phyloP scores from a whole-genome alignment of 768 basidiomycete genomes.

The Lactifluus pinguis region DNA sequence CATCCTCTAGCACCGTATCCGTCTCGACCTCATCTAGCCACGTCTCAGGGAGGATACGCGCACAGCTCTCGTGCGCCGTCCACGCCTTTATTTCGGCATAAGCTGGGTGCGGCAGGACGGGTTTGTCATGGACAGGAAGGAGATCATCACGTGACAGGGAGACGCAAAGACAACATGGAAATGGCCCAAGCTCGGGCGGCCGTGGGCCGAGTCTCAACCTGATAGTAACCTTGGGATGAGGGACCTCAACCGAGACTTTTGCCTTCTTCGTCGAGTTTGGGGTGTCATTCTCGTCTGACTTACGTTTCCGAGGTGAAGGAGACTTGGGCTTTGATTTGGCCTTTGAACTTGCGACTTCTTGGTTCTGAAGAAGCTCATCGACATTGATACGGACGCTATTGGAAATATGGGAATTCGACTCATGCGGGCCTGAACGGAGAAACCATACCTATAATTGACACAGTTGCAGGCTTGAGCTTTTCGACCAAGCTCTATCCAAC shows the following conservation, averaged over 20 bases:
- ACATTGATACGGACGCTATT: conserved; percentile 88
- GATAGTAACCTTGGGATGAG: conserved; percentile 37
- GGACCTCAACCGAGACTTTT: conserved; percentile 29
- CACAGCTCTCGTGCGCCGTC: conserved; percentile 78
- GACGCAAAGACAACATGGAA: conserved; percentile 64
- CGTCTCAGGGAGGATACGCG: conserved; percentile 78
- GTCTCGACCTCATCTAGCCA: conserved; percentile 71
- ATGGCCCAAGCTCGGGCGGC: conserved; percentile 44
- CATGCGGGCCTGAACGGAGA: background rate
- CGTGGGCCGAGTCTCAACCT: conserved; percentile 62
- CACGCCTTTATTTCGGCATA: conserved; percentile 33
- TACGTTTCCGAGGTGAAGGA: conserved; percentile 30
- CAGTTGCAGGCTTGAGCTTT: conserved; percentile 71
- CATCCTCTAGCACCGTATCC: conserved; percentile 25
- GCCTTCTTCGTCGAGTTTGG: conserved; percentile 41
- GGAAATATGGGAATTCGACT: conserved; percentile 8
- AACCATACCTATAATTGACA: conserved; percentile 55
- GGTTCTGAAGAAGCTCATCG: conserved; percentile 68
- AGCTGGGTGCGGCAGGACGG: conserved; percentile 23
- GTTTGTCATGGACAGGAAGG: conserved; percentile 60
- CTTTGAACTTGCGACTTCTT: conserved; percentile 38
- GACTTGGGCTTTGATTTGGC: conserved; percentile 18
- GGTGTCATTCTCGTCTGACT: conserved; percentile 30
- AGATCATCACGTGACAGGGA: conserved; percentile 45
- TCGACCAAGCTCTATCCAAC: conserved; percentile 85